A percentile compares a stretch with the other conserved stretches of the same genome.
Conservation (phyloP, 306 rosid species). For the Inga oerstediana region DNA sequence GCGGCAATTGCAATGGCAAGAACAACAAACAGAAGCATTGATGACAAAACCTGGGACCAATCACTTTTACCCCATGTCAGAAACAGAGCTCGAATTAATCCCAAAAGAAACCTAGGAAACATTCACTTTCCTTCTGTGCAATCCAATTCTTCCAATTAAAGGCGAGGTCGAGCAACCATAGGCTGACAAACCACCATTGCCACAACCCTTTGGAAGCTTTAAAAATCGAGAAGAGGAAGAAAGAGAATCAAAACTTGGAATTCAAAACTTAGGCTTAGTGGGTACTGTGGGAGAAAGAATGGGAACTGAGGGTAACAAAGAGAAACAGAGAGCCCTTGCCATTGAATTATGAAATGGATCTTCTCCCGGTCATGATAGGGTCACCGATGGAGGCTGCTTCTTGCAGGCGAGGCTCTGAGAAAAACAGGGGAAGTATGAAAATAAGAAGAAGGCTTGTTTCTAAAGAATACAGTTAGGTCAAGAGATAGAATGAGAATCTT, state of each 20-base stretch:
- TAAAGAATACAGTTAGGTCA: not conserved
- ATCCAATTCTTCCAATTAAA: too few relatives aligned
- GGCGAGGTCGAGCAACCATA: too few relatives aligned
- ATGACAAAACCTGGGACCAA: constrained; percentile 73
- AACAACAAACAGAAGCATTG: constrained; percentile 91
- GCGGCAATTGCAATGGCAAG: constrained; percentile 89
- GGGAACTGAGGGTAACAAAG: too few relatives aligned
- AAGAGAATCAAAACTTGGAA: too few relatives aligned
- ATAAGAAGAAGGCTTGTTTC: not conserved
- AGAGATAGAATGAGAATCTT: constrained; percentile 17
- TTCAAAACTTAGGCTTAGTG: too few relatives aligned
- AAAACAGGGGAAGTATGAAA: not conserved
- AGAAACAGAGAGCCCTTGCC: too few relatives aligned
- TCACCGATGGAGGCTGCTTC: constrained; percentile 37
- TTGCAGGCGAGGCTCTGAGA: constrained; percentile 30
- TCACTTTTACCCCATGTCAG: constrained; percentile 40
- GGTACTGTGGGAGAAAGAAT: too few relatives aligned
- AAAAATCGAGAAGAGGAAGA: too few relatives aligned
- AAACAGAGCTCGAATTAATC: constrained; percentile 37
- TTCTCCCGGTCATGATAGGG: not conserved
- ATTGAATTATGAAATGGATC: not conserved
- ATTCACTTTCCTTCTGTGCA: not conserved
- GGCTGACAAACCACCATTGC: too few relatives aligned
- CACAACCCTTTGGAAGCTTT: too few relatives aligned
- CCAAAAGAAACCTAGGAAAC: constrained; percentile 62